A percentile compares a stretch with the other conserved stretches of the same genome.
Conservation (phyloP, 2,329 filamentous ascomycete genomes). For the Botrytis paeoniae region DNA sequence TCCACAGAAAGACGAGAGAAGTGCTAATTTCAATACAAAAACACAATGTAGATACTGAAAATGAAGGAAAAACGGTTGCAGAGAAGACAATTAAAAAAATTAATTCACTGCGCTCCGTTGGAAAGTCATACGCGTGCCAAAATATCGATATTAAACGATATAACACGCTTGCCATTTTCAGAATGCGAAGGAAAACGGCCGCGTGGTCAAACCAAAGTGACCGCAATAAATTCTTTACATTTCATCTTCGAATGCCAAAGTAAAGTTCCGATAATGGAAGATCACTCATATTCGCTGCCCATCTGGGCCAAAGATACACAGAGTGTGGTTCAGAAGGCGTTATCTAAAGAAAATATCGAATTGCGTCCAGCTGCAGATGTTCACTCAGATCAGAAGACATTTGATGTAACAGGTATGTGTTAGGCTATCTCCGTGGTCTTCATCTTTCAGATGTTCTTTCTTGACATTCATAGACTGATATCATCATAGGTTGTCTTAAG, state of each 20-base stretch:
- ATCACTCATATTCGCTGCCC: too few species aligned
- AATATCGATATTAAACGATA: neutral
- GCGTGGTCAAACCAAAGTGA: neutral
- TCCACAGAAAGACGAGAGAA: too few species aligned
- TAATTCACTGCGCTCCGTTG: neutral
- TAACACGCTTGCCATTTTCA: fast-evolving
- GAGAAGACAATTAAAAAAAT: too few species aligned
- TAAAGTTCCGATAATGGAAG: too few species aligned
- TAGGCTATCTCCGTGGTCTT: neutral
- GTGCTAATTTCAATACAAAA: too few species aligned
- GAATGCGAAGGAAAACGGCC: neutral
- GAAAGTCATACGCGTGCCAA: fast-evolving
- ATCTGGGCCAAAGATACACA: too few species aligned
- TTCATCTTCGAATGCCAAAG: too few species aligned
- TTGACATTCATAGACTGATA: neutral
- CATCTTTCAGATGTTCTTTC: fast-evolving
- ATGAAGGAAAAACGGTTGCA: too few species aligned
- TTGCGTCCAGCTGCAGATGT: too few species aligned
- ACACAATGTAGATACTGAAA: too few species aligned
- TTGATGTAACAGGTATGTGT: neutral
- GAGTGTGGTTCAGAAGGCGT: too few species aligned
- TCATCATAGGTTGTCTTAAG: neutral
- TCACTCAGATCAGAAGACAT: neutral
- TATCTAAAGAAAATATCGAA: too few species aligned
- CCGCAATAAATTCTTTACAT: neutral